A percentile compares a stretch with the other conserved stretches of the same genome.
phyloP scores from a whole-genome alignment of 2,329 filamentous ascomycete species.

The Arthrocladium fulminans region DNA sequence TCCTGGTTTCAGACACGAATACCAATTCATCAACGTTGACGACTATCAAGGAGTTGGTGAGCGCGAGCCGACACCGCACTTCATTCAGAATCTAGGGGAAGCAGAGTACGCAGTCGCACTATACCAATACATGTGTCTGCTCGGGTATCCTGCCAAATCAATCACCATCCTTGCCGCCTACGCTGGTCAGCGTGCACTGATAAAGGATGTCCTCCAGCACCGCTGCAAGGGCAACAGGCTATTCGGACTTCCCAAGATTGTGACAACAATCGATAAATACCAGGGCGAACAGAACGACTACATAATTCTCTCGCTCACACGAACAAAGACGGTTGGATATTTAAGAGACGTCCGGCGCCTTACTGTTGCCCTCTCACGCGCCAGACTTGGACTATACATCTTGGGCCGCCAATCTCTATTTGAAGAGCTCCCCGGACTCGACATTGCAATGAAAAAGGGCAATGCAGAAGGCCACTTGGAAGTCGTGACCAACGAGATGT shows the following conservation, averaged over 20 bases:
- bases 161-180: constrained; percentile 92
- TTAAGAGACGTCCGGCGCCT: constrained; percentile 86
- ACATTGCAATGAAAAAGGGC: constrained; percentile 76
- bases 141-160: constrained; percentile 75
- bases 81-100: constrained; percentile 92
- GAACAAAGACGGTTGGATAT: constrained; percentile 83
- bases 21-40: constrained; percentile 91
- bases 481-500: constrained; percentile 79
- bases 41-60: constrained; percentile 90
- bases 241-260: constrained; percentile 80
- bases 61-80: constrained; percentile 82
- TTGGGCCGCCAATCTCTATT: constrained; percentile 83
- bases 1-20: constrained; percentile 85
- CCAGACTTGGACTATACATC: constrained; percentile 83
- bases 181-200: constrained; percentile 79
- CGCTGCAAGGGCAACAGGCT: constrained; percentile 73
- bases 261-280: constrained; percentile 96
- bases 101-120: constrained; percentile 94
- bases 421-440: constrained; percentile 77
- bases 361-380: constrained; percentile 88
- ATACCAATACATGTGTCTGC: constrained; percentile 92
- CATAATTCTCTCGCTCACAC: constrained; percentile 83
- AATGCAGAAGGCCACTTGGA: constrained; percentile 56
- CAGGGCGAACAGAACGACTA: constrained; percentile 99
- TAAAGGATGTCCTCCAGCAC: constrained; percentile 75